phyloP scores from a whole-genome alignment of 768 basidiomycete species.

The Hypholoma sublateritium region DNA sequence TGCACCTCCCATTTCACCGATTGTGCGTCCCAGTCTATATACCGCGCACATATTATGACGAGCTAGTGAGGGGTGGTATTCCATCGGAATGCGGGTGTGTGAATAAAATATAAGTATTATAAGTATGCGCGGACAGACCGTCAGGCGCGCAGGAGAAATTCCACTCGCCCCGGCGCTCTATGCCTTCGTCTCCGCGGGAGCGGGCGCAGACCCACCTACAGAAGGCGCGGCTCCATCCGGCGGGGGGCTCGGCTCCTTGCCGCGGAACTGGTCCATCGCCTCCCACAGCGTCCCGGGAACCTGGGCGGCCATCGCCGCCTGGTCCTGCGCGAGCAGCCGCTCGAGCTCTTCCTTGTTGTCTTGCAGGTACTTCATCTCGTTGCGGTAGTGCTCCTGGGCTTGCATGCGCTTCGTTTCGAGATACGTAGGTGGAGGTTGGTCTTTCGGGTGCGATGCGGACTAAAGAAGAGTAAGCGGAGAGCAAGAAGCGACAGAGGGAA shows the following conservation, averaged over 20 bases:
- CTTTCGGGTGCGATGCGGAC: conserved; percentile 19
- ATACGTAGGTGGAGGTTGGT: conserved; percentile 45
- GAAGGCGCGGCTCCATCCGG: conserved; percentile 9
- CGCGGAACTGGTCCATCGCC: conserved; percentile 35
- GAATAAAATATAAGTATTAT: conserved; percentile 6
- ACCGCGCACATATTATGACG: too few relatives aligned
- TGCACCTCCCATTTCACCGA: neutral
- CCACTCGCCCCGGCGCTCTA: neutral
- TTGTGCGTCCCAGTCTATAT: too few relatives aligned
- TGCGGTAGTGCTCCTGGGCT: conserved; percentile 47
- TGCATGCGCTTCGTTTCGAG: conserved; percentile 53
- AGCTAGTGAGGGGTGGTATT: conserved; percentile 4
- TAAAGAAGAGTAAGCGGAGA: neutral
- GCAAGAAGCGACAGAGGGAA: conserved; percentile 7
- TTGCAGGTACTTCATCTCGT: conserved; percentile 50
- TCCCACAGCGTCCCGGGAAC: conserved; percentile 50
- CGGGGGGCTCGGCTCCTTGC: conserved; percentile 11
- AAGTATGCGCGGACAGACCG: neutral
- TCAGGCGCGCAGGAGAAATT: neutral
- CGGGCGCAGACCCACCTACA: neutral
- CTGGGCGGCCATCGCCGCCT: conserved; percentile 39
- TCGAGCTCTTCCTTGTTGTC: conserved; percentile 48
- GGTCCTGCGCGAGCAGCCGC: conserved; percentile 29
- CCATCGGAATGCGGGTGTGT: neutral
- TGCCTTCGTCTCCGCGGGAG: neutral